Percentiles rank a stretch among this genome's conserved stretches.
phyloP scores from a whole-genome alignment of 1,139 yeast species.

The Taiozyma sp. region DNA sequence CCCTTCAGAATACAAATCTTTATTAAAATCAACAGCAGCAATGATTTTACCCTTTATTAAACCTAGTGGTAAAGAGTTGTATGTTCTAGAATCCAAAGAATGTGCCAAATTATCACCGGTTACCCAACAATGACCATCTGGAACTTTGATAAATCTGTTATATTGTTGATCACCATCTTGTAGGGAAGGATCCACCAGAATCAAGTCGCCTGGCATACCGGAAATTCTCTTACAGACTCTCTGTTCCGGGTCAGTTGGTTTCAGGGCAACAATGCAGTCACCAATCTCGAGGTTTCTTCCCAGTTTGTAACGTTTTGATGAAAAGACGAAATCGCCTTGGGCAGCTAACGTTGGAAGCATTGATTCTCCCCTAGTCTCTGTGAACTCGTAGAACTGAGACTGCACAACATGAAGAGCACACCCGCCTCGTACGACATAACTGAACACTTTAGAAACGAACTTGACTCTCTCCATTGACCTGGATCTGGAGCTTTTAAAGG shows the following conservation, averaged over 20 bases:
- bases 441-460: conserved; percentile 18
- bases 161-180: conserved; percentile 26
- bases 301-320: conserved; percentile 49
- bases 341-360: conserved; percentile 89
- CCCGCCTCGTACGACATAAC: conserved; percentile 46
- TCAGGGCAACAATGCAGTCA: conserved; percentile 80
- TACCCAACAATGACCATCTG: conserved; percentile 94
- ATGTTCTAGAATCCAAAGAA: conserved; percentile 87
- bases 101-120: conserved; percentile 90
- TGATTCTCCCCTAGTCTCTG: conserved; percentile 87
- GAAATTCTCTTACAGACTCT: conserved; percentile 89
- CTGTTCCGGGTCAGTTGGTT: conserved; percentile 85
- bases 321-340: conserved; percentile 74
- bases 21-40: conserved; percentile 45
- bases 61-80: conserved; percentile 85
- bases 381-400: conserved; percentile 64
- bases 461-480: conserved; percentile 12
- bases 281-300: conserved; percentile 61
- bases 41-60: conserved; percentile 81
- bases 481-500: not conserved
- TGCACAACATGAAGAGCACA: conserved; percentile 65
- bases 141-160: conserved; percentile 60
- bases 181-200: conserved; percentile 74
- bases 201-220: conserved; percentile 92
- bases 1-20: conserved; percentile 30